A percentile compares a stretch with the other conserved stretches of the same genome.
Conservation (phyloP, 176 grass and related monocot species). For the Phoenix roebelenii region DNA sequence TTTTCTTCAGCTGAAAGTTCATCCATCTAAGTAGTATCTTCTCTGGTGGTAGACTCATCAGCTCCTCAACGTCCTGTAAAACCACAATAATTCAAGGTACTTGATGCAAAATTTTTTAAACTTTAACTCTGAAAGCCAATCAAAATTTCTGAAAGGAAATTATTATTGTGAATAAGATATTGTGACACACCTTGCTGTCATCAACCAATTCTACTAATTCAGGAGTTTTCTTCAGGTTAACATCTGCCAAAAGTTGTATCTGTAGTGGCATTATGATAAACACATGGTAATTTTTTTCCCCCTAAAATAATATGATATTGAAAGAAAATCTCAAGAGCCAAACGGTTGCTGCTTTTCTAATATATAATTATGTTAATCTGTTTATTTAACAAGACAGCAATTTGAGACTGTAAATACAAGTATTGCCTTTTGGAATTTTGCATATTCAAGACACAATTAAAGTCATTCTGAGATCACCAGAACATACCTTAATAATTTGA, state of each 20-base stretch:
- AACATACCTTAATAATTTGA: conserved; percentile 83
- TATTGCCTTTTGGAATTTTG: too few species aligned
- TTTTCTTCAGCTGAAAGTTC: conserved; percentile 98
- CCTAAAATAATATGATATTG: neutral
- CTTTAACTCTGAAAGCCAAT: too few species aligned
- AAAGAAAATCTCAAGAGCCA: neutral
- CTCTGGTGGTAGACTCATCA: conserved; percentile 94
- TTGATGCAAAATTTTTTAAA: too few species aligned
- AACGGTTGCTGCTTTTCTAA: too few species aligned
- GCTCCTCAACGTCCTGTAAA: conserved; percentile 77
- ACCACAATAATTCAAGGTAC: neutral
- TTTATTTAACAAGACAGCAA: too few species aligned
- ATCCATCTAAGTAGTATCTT: conserved; percentile 94
- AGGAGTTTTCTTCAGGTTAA: conserved; percentile 96
- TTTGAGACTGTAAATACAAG: too few species aligned
- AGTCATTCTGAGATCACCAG: conserved; percentile 1
- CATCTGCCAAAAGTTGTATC: conserved; percentile 95
- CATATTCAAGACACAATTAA: too few species aligned
- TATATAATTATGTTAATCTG: too few species aligned
- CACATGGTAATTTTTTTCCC: neutral
- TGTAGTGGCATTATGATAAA: conserved; percentile 26
- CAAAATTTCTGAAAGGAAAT: neutral
- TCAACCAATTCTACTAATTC: conserved; percentile 76
- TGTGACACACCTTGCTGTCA: conserved; percentile 61
- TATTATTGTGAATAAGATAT: neutral